Evolutionary conservation across 352 stramenopile species (phyloP).

Genomic region (Phytophthora macrochlamydospora): DNA sequence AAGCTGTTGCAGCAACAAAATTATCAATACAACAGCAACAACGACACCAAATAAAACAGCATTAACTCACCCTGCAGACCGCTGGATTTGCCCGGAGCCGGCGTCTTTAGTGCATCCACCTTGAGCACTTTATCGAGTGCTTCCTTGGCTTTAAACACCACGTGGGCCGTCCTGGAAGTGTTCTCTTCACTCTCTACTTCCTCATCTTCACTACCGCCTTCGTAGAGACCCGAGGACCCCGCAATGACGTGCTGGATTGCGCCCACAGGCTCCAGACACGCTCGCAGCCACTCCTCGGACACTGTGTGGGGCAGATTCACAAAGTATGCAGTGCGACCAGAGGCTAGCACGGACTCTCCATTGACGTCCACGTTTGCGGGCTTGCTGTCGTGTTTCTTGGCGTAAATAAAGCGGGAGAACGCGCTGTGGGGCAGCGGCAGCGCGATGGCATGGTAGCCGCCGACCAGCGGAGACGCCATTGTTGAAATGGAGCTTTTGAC

Average conservation of each 20-base stretch:
- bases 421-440: constrained; percentile 65
- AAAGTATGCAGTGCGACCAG: constrained; percentile 75
- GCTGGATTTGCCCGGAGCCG: constrained; percentile 18
- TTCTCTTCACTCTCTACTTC: constrained; percentile 20
- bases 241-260: constrained; percentile 67
- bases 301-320: constrained; percentile 64
- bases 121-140: constrained; percentile 62
- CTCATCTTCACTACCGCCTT: constrained; percentile 8
- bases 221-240: constrained; percentile 10
- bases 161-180: constrained; percentile 51
- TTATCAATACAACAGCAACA: not conserved
- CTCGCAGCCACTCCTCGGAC: constrained; percentile 63
- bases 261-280: constrained; percentile 53
- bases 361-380: constrained; percentile 10
- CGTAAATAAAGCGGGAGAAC: constrained; percentile 77
- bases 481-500: not conserved
- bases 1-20: constrained; percentile 24
- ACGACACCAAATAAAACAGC: not conserved
- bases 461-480: constrained; percentile 28
- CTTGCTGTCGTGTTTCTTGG: constrained; percentile 72
- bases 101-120: constrained; percentile 43
- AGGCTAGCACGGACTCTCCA: constrained; percentile 53
- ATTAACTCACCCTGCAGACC: constrained; percentile 43
- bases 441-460: constrained; percentile 78
- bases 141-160: constrained; percentile 78